Evolutionary conservation across 345 rosid genomes (phyloP).

Genomic region (Brassica incana): DNA sequence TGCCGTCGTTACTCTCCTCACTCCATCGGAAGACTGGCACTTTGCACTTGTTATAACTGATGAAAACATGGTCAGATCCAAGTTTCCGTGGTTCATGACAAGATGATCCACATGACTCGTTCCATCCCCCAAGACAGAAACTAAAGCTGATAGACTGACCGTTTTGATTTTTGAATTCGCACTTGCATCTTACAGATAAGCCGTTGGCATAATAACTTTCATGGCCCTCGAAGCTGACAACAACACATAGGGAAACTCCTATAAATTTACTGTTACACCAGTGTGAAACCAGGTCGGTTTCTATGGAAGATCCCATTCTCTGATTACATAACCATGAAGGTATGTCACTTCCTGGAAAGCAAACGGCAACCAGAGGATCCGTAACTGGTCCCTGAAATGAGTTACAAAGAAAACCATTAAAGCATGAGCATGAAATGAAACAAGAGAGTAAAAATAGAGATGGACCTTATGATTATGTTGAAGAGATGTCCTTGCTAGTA

Average conservation of each 20-base stretch:
- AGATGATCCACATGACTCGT: slow-evolving; percentile 36
- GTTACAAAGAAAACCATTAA: slow-evolving; percentile 4
- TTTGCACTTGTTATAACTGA: slow-evolving; percentile 31
- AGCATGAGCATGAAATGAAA: background rate
- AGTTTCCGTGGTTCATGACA: slow-evolving; percentile 31
- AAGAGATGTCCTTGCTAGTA: slow-evolving; percentile 24
- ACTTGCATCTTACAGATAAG: slow-evolving; percentile 32
- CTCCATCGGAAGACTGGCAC: slow-evolving; percentile 14
- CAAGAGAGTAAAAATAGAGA: background rate
- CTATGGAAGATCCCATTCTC: slow-evolving; percentile 26
- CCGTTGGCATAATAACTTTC: slow-evolving; percentile 17
- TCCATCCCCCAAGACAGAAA: slow-evolving; percentile 37
- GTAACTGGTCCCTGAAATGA: slow-evolving; percentile 23
- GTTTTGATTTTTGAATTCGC: slow-evolving; percentile 7
- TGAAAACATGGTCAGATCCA: slow-evolving; percentile 32
- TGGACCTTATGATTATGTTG: slow-evolving; percentile 30
- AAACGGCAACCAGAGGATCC: slow-evolving; percentile 27
- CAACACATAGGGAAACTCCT: slow-evolving; percentile 22
- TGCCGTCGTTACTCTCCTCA: background rate
- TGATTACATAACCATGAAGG: slow-evolving; percentile 33
- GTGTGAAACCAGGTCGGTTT: slow-evolving; percentile 29
- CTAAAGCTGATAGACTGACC: slow-evolving; percentile 23
- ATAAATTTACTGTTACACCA: slow-evolving; percentile 35
- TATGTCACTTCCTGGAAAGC: slow-evolving; percentile 33
- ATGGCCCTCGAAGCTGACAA: slow-evolving; percentile 24